Evolutionary conservation across 2,329 filamentous ascomycete species (phyloP).

Genomic region (Coleophoma eucalyptorum): DNA sequence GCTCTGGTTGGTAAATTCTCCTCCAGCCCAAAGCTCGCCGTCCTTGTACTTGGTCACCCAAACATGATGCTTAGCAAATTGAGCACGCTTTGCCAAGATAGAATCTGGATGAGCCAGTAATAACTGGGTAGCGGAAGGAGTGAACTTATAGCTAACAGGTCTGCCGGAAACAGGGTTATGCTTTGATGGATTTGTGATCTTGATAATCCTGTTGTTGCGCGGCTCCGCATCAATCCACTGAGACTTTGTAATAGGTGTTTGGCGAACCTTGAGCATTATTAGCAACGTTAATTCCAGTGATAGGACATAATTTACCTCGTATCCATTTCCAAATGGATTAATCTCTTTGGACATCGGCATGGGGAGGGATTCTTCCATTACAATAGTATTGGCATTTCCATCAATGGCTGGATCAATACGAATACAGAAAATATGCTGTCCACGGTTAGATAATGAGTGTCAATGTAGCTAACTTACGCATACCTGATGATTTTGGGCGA

Average conservation of each 20-base stretch:
- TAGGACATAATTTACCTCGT: conserved; percentile 27
- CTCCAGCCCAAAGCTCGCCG: conserved; percentile 28
- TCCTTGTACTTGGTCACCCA: conserved; percentile 82
- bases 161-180: conserved; percentile 80
- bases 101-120: conserved; percentile 76
- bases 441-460: not conserved
- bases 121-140: conserved; percentile 74
- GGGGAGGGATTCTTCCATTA: conserved; percentile 49
- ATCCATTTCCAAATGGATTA: conserved; percentile 51
- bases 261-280: conserved; percentile 27
- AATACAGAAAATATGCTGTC: conserved; percentile 39
- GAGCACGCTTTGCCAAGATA: conserved; percentile 84
- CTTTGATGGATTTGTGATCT: conserved; percentile 79
- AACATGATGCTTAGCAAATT: conserved; percentile 80
- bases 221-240: conserved; percentile 40
- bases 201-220: conserved; percentile 66
- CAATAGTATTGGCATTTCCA: conserved; percentile 46
- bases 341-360: conserved; percentile 38
- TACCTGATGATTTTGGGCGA: conserved; percentile 57
- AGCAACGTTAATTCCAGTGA: no score
- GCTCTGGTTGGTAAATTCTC: conserved; percentile 30
- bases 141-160: conserved; percentile 80
- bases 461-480: not conserved
- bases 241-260: conserved; percentile 36
- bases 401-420: conserved; percentile 55